Base-by-base conservation (phyloP, 495 filamentous ascomycete genomes). In the Talaromyces adpressus region DNA sequence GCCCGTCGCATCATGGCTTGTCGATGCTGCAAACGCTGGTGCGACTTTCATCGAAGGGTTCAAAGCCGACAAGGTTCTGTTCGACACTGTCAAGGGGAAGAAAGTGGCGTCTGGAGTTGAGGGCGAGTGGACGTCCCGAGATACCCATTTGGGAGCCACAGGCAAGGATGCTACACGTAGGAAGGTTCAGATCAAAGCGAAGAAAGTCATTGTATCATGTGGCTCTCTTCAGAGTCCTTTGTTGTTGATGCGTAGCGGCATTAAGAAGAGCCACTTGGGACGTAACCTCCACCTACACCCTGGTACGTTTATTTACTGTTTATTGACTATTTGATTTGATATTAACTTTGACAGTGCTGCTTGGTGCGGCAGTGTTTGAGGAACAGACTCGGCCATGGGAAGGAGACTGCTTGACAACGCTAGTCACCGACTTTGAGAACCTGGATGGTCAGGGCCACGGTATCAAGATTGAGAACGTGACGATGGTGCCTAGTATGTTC, bases 271-370 rank as follows among this genome's bases (percentile, higher is more conserved):
- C 4, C 88, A 96, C 53, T 89, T 98, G 65, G 93, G 93, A n/a
- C 84, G 81, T 18, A 89, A 96, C 68, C 85, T 98, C 4, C 75
- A 95, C 67, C 70, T 93, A 6, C 93, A 98, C 66, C 93, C 93
- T 3, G 77, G 77, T 80, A 72, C 66, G 73, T 63, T 36, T 23
- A 23, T 56, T 23, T 2, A n/a, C 51, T 27, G 3, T 11, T 30
- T 1, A 34, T 34, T 41, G 3, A 0, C 12, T 25, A 36, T 36
- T 11, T 36, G 32, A 36, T 39, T 29, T 57, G 27, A 6, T 39
- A 62, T 67, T 71, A 8, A 76, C n/a, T 8, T 34, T 0, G 27
- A 16, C 51, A 71, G 87, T 87, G 5, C 78, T 81, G 49, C 67
- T 87, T 5, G 68, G 87, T 22, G 79, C 75, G 2, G 91, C 82